These are phyloP conservation scores for Exophiala sp. DNA, from an alignment of 2,329 filamentous ascomycete genomes.

Conservation along the genomic window DNA sequence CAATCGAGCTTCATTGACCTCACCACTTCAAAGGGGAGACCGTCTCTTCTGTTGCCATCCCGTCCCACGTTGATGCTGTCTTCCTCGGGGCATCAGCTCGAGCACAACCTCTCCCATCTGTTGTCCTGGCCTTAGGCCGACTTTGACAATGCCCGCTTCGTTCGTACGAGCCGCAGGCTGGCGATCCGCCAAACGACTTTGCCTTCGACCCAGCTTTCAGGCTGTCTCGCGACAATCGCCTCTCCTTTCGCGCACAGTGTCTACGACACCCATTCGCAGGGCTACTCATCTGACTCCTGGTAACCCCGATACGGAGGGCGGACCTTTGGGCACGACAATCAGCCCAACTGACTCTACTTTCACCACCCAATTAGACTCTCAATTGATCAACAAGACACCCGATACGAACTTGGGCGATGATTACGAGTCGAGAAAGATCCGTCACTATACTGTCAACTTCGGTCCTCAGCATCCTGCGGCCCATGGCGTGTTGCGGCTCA, in stretches of 20 bases:
- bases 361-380: slow-evolving; percentile 38
- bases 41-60: slow-evolving; percentile 1
- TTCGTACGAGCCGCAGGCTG: slow-evolving; percentile 57
- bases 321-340: slow-evolving; percentile 47
- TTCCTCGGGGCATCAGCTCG: slow-evolving; percentile 11
- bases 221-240: slow-evolving; percentile 17
- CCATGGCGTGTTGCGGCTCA: slow-evolving; percentile 95
- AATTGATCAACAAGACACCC: slow-evolving; percentile 36
- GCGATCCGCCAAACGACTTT: slow-evolving; percentile 58
- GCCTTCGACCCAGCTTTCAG: slow-evolving; percentile 50
- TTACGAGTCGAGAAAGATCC: slow-evolving; percentile 71
- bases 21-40: neutral
- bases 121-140: slow-evolving; percentile 28
- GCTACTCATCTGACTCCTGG: slow-evolving; percentile 43
- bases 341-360: slow-evolving; percentile 58
- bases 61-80: slow-evolving; percentile 10
- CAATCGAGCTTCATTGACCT: slow-evolving; percentile 14
- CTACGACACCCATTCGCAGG: slow-evolving; percentile 53
- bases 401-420: slow-evolving; percentile 48
- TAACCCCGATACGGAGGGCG: slow-evolving; percentile 29
- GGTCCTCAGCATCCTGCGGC: slow-evolving; percentile 97
- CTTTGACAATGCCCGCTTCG: slow-evolving; percentile 56
- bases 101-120: slow-evolving; percentile 8
- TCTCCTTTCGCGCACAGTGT: slow-evolving; percentile 49
- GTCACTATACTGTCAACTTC: slow-evolving; percentile 99